Conservation (phyloP, 2,329 filamentous ascomycete genomes). For the Thelonectria rubi region DNA sequence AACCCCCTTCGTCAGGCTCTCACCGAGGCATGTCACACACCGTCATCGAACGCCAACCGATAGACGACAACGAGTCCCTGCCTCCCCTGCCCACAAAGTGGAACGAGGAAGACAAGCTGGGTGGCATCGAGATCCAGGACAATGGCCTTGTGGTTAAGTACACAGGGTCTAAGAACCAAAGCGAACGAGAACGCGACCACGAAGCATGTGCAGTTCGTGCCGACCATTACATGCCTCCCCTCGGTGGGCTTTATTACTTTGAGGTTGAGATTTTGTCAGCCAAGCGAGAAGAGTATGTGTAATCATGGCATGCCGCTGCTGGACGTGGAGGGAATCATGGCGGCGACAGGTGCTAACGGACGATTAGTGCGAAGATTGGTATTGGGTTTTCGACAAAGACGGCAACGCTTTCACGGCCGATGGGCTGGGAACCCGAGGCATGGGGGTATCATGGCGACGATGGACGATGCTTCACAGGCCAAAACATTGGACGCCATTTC, state of each 20-base stretch:
- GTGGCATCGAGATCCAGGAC: constrained; percentile 75
- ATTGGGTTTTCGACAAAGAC: constrained; percentile 68
- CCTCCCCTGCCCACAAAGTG: constrained; percentile 81
- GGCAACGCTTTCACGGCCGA: constrained; percentile 63
- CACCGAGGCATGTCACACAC: constrained; percentile 86
- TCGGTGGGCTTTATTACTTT: constrained; percentile 95
- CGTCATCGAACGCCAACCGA: constrained; percentile 77
- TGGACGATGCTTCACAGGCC: constrained; percentile 67
- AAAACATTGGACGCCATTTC: constrained; percentile 65
- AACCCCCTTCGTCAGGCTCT: constrained; percentile 53
- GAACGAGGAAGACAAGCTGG: constrained; percentile 81
- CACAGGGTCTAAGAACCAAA: constrained; percentile 55
- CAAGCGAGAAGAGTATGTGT: constrained; percentile 65
- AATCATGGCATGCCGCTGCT: background rate
- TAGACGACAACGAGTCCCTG: constrained; percentile 67
- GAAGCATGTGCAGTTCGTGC: constrained; percentile 86
- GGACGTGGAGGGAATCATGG: background rate
- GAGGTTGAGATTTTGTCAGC: constrained; percentile 69
- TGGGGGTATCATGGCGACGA: constrained; percentile 78
- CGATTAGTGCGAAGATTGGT: constrained; percentile 64
- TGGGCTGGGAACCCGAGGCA: constrained; percentile 74
- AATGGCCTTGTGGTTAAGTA: constrained; percentile 79
- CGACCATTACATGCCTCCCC: constrained; percentile 85
- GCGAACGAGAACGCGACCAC: constrained; percentile 67
- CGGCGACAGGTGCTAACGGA: constrained; percentile 16